A percentile compares a stretch with the other conserved stretches of the same genome.
phyloP scores from a whole-genome alignment of 208 protist genomes.

The Lotmaria passim region DNA sequence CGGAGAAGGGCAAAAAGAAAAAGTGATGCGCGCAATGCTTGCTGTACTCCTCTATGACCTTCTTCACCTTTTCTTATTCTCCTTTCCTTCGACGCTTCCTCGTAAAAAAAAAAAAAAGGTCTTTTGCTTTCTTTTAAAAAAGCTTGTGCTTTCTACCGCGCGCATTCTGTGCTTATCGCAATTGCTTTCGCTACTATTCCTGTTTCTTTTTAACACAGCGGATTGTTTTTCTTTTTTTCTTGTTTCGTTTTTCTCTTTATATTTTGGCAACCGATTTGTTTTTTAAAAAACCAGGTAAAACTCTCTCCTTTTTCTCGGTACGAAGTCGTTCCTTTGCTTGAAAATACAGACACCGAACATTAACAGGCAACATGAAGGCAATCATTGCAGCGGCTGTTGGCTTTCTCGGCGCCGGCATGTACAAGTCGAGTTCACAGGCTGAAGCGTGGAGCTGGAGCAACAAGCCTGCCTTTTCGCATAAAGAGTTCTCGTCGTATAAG shows the following conservation, averaged over 20 bases:
- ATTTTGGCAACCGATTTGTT: constrained; percentile 12
- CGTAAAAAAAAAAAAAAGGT: constrained; percentile 1
- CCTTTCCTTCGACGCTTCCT: constrained; percentile 20
- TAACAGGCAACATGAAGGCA: constrained; percentile 42
- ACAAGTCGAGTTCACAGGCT: constrained; percentile 28
- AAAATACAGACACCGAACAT: not conserved
- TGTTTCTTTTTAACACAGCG: not conserved
- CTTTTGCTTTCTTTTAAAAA: constrained; percentile 14
- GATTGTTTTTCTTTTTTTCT: not conserved
- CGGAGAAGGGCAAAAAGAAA: too few relatives aligned
- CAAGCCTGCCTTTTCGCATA: constrained; percentile 62
- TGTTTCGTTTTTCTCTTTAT: not conserved
- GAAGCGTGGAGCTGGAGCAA: constrained; percentile 27
- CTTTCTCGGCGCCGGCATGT: constrained; percentile 41
- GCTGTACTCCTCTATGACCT: too few relatives aligned
- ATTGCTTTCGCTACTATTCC: not conserved
- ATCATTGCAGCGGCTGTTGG: constrained; percentile 40
- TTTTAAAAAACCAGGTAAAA: not conserved
- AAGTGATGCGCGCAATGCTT: too few relatives aligned
- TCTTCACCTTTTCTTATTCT: constrained; percentile 19
- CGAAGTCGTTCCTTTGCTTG: not conserved
- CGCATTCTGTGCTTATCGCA: not conserved
- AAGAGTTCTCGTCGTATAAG: constrained; percentile 66
- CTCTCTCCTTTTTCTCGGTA: not conserved
- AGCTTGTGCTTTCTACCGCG: not conserved